These are phyloP conservation scores for Neurospora discreta DNA, from an alignment of 495 filamentous ascomycete species.

Conservation along the genomic window DNA sequence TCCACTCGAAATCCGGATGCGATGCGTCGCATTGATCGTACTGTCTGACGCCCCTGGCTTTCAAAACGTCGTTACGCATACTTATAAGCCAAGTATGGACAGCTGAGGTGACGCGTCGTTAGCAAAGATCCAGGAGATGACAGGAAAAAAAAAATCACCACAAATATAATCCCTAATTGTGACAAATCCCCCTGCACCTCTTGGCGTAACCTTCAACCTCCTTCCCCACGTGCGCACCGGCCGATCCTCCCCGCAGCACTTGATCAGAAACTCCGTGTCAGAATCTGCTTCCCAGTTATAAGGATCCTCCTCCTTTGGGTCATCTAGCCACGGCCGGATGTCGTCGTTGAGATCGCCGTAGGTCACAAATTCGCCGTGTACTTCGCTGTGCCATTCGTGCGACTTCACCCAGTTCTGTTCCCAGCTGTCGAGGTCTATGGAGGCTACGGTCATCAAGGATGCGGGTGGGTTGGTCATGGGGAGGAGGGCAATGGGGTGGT, in stretches of 20 bases:
- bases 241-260: conserved; percentile 6
- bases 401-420: conserved; percentile 10
- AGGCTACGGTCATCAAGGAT: conserved; percentile 3
- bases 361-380: conserved; percentile 3
- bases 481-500: conserved; percentile 11
- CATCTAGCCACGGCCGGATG: conserved; percentile 5
- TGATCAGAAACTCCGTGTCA: conserved; percentile 7
- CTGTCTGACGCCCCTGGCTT: conserved; percentile 3
- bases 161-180: conserved; percentile 6
- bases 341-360: conserved; percentile 14
- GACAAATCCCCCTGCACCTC: conserved; percentile 1
- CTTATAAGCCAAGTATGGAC: conserved; percentile 9
- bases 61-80: conserved; percentile 2
- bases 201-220: conserved; percentile 4
- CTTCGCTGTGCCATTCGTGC: conserved; percentile 3
- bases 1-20: conserved; percentile 2
- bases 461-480: conserved; percentile 14
- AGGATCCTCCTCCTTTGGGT: conserved; percentile 5
- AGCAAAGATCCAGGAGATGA: neutral
- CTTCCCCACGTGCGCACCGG: conserved; percentile 4
- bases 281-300: conserved; percentile 8
- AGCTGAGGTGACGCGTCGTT: conserved; percentile 1
- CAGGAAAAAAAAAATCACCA: neutral
- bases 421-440: conserved; percentile 12
- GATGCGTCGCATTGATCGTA: neutral